Evolutionary conservation across 2,329 filamentous ascomycete species (phyloP), one percentile per base, ranked within the genome.

Genomic region (Huntiella omanensis): DNA sequence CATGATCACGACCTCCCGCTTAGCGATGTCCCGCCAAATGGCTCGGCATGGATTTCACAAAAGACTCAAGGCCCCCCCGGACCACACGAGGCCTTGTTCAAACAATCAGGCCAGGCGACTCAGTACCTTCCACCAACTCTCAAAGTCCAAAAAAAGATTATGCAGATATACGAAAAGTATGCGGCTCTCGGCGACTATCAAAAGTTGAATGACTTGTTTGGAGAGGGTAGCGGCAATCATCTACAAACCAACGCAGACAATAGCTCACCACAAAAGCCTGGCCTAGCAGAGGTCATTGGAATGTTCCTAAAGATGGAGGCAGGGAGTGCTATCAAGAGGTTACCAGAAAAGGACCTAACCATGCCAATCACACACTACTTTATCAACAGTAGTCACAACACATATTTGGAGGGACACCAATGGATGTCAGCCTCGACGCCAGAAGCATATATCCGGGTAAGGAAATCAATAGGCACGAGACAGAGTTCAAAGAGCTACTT

Each of bases 371-470:
- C 80, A 40, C 85, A 92, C 58, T 95, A 95, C 64, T 95, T 85
- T 60, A 87, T 95, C 59, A 93, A 80, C 51, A 92, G 84, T 53
- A 94, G 85, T 57, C 87, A 95, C 65, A 95, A 95, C 59, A 95
- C 87, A 0, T 95, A 94, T 59, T 67, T 94, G 37, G 78, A 79
- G 2, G 87, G 87, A 2, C 86, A 93, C 55, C 88, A 95, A 61
- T 68, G 91, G 36, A 78, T 75, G 50, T 85, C 84, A 40, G 75
- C 76, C 50, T 80, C 83, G 50, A 85, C 80, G 22, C 75, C 80
- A 0, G 77, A 86, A 48, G 76, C 80, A 10, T 95, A 95, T 62
- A 80, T 71, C 54, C 75, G 77, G 57, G 83, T 83, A 58, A 56
- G 75, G 65, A 7, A 3, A 28, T 34, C 8, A 28, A 28, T 4